Conservation (phyloP, 2,329 filamentous ascomycete species). For the Escovopsis weberi region DNA sequence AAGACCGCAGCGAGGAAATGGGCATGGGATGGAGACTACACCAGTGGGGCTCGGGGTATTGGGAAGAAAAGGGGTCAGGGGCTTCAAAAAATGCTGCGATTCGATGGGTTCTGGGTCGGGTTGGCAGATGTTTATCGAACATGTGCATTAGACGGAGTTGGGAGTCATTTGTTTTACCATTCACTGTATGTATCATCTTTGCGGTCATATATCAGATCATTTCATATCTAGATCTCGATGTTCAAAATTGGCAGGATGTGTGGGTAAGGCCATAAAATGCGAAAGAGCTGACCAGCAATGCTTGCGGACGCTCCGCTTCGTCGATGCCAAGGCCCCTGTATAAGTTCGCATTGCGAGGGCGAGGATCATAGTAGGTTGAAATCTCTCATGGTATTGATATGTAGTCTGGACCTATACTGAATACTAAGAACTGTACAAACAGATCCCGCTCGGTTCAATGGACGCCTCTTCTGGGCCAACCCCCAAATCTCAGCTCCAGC, state of each 20-base stretch:
- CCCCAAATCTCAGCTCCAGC: not conserved
- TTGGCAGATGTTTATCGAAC: constrained; percentile 18
- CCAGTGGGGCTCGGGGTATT: constrained; percentile 1
- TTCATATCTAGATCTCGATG: no score
- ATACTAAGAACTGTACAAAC: constrained; percentile 1
- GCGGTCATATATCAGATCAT: not conserved
- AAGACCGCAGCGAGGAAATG: no score
- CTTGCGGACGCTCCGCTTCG: not conserved
- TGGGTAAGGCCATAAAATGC: not conserved
- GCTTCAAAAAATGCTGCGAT: not conserved
- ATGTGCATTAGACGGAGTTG: constrained; percentile 33
- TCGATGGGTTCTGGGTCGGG: constrained; percentile 1
- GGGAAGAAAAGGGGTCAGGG: no score
- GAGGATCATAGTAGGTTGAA: not conserved
- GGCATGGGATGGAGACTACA: not conserved
- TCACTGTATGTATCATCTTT: constrained; percentile 1
- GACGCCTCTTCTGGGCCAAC: constrained; percentile 4
- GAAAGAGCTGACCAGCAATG: no score
- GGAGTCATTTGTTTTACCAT: constrained; percentile 22
- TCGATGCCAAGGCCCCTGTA: not conserved
- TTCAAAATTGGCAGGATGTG: no score
- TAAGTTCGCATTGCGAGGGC: not conserved
- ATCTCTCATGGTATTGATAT: constrained; percentile 1
- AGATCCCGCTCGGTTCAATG: constrained; percentile 5
- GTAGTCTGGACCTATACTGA: not conserved